Conservation (phyloP, 2,329 filamentous ascomycete genomes). For the Berkeleyomyces rouxiae region DNA sequence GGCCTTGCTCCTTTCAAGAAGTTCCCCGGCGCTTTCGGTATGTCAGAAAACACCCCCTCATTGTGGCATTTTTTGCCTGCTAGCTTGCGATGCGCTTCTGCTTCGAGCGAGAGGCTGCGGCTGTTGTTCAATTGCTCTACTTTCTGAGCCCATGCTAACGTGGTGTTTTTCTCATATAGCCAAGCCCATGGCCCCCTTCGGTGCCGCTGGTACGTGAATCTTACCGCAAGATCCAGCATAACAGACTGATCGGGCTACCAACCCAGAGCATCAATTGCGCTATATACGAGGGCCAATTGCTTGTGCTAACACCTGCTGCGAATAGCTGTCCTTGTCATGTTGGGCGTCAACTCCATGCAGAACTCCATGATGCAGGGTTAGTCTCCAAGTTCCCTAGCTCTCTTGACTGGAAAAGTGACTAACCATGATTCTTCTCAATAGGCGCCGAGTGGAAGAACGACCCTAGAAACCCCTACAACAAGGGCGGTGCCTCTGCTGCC, state of each 20-base stretch:
- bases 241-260: neutral
- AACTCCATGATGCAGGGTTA: slow-evolving; percentile 63
- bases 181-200: slow-evolving; percentile 85
- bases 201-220: slow-evolving; percentile 58
- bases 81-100: neutral
- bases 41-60: slow-evolving; percentile 25
- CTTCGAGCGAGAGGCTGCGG: neutral
- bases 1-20: slow-evolving; percentile 53
- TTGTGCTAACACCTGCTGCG: slow-evolving; percentile 10
- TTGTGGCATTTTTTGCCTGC: neutral
- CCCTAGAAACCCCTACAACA: slow-evolving; percentile 62
- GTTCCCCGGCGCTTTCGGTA: slow-evolving; percentile 64
- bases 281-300: slow-evolving; percentile 1
- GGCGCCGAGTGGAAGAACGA: slow-evolving; percentile 96
- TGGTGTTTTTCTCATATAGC: slow-evolving; percentile 35
- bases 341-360: slow-evolving; percentile 77
- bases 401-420: neutral
- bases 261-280: neutral
- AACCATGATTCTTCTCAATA: slow-evolving; percentile 23
- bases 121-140: slow-evolving; percentile 14
- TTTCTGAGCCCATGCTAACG: slow-evolving; percentile 17
- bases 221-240: neutral
- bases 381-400: slow-evolving; percentile 13
- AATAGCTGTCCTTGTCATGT: slow-evolving; percentile 67
- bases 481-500: slow-evolving; percentile 22